Base-by-base conservation (phyloP, 805 yeast species). In the Metschnikowia lachancei region DNA sequence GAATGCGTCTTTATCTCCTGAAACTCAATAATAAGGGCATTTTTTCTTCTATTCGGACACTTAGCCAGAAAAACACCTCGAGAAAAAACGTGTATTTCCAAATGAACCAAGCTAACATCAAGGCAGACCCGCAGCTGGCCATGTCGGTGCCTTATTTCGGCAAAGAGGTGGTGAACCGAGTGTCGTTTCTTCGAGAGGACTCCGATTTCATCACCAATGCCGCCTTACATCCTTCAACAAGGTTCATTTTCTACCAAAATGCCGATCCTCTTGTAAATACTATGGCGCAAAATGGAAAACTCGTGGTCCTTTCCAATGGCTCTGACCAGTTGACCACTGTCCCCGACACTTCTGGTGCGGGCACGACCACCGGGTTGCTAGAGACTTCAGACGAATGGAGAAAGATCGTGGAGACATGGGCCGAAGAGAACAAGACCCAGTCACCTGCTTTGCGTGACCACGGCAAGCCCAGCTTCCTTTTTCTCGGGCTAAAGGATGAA, bases 161-260 rank as follows among this genome's bases (percentile, higher is more conserved):
- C 17, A 75, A 75, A 13, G 79, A 72, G 49, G 79, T 77, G 5
- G 66, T 85, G 46, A 82, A 84, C 61, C 65, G 92, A 47, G 78
- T 85, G 5, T 77, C 85, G 14, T 85, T 83, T 54, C 64, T 84
- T 41, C 66, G 92, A 31, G 78, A 78, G 19, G 79, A 84, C 58
- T 37, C 63, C 14, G 75, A 69, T 24, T 82, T 82, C 54, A 73
- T 85, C 29, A 52, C 65, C 40, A 57, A 60, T 34, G 77, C 82
- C 4, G 62, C 78, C 16, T 52, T 51, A 18, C 78, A 77, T 49
- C 67, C 72, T 2, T 62, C 74, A 2, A 65, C 87, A 1, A 64
- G 78, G 42, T 77, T 83, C 47, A 59, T 85, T 2, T 75, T 79
- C 38, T 69, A 61, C 52, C 52, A 58, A 2, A 51, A 55, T 28